Percentiles rank a stretch among this genome's conserved stretches.
Conservation (phyloP, 2,329 filamentous ascomycete species). For the Fusarium nurragi region DNA sequence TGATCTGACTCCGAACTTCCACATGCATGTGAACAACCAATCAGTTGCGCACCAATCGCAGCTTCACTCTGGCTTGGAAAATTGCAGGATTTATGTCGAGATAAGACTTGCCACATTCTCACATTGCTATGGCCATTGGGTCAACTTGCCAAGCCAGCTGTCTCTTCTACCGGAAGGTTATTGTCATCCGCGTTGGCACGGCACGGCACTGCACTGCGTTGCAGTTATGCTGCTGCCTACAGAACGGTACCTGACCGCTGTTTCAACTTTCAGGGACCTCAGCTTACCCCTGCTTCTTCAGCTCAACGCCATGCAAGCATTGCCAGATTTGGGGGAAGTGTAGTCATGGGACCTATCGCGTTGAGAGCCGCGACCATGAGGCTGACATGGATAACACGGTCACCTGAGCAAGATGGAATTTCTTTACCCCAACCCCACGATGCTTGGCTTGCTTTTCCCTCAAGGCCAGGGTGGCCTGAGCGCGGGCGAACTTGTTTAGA, state of each 20-base stretch:
- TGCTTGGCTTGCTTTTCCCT: constrained; percentile 7
- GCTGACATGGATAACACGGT: constrained; percentile 22
- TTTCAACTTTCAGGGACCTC: constrained; percentile 11
- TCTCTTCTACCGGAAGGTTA: not conserved
- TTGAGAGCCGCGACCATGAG: constrained; percentile 21
- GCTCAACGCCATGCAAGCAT: constrained; percentile 10
- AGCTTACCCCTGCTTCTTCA: constrained; percentile 30
- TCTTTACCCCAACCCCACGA: constrained; percentile 18
- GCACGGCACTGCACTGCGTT: not conserved
- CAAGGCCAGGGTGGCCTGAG: constrained; percentile 10
- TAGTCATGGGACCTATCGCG: constrained; percentile 20
- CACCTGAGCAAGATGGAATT: constrained; percentile 18
- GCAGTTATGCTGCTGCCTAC: constrained; percentile 20
- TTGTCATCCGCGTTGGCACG: not conserved
- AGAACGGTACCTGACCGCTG: constrained; percentile 20
- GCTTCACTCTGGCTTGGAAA: not conserved
- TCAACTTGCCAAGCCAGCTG: not conserved
- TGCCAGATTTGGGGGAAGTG: not conserved
- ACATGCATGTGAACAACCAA: not conserved
- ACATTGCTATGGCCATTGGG: not conserved
- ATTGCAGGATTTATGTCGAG: not conserved
- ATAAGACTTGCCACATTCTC: not conserved
- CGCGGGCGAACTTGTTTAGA: constrained; percentile 10
- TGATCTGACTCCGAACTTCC: not conserved
- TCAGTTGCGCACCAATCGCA: not conserved